Percentiles rank a stretch among this genome's conserved stretches.
Evolutionary conservation across 352 stramenopile genomes (phyloP).

Genomic region (Phytophthora capsici): DNA sequence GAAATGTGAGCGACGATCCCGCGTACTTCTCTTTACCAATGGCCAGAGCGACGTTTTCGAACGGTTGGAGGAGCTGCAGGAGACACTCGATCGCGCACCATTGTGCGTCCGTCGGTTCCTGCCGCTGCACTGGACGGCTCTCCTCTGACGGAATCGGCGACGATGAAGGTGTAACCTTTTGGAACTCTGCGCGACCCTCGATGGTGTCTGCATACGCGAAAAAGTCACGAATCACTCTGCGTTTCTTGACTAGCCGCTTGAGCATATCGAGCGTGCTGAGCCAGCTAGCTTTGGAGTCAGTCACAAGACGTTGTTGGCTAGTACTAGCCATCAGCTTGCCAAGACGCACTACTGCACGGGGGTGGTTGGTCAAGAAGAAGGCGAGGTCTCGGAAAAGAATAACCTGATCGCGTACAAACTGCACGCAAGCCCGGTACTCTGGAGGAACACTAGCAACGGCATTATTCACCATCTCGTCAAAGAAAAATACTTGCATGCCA

Average conservation of each 20-base stretch:
- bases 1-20: constrained; percentile 44
- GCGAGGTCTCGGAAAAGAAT: constrained; percentile 47
- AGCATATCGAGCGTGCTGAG: constrained; percentile 60
- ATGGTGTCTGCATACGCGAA: constrained; percentile 51
- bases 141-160: constrained; percentile 3
- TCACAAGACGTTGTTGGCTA: constrained; percentile 46
- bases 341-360: constrained; percentile 46
- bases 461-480: constrained; percentile 54
- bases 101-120: constrained; percentile 39
- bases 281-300: constrained; percentile 52
- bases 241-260: constrained; percentile 48
- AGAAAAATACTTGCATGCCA: constrained; percentile 49
- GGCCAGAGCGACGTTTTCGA: constrained; percentile 52
- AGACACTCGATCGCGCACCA: constrained; percentile 55
- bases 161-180: constrained; percentile 23
- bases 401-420: constrained; percentile 45
- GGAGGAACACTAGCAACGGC: constrained; percentile 38
- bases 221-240: constrained; percentile 51
- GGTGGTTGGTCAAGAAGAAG: constrained; percentile 56
- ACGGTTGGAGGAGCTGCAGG: constrained; percentile 48
- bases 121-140: constrained; percentile 17
- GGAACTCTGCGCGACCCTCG: constrained; percentile 46
- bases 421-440: constrained; percentile 44
- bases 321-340: constrained; percentile 45
- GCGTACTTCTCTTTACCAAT: constrained; percentile 56